Evolutionary conservation across 176 grass and related monocot species (phyloP).

Genomic region (Aechmea fasciata): DNA sequence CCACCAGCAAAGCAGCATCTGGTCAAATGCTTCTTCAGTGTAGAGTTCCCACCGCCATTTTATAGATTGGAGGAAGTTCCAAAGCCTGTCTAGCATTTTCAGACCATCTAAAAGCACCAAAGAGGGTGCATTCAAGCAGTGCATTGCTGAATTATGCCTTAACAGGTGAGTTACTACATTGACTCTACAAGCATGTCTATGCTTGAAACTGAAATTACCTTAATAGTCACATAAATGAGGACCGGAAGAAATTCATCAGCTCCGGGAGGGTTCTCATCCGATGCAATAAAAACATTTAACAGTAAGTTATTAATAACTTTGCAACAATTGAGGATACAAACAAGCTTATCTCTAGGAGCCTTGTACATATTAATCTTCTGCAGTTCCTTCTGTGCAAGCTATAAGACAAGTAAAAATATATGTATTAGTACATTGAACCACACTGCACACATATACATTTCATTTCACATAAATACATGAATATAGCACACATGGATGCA

Average conservation of each 20-base stretch:
- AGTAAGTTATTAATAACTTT: slow-evolving; percentile 94
- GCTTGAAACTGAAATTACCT: slow-evolving; percentile 35
- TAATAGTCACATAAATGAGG: slow-evolving; percentile 92
- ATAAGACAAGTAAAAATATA: slow-evolving; percentile 23
- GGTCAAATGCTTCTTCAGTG: too few relatives aligned
- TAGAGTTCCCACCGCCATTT: too few relatives aligned
- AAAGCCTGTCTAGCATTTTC: too few relatives aligned
- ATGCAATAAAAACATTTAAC: slow-evolving; percentile 72
- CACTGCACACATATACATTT: too few relatives aligned
- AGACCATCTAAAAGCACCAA: too few relatives aligned
- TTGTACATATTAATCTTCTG: slow-evolving; percentile 99
- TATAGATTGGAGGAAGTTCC: too few relatives aligned
- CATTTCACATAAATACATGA: too few relatives aligned
- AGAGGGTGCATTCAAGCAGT: too few relatives aligned
- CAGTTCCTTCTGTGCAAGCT: slow-evolving; percentile 96
- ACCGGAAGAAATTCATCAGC: slow-evolving; percentile 97
- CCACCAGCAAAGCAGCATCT: too few relatives aligned
- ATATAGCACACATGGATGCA: too few relatives aligned
- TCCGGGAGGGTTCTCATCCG: slow-evolving; percentile 61
- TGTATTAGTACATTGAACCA: neutral
- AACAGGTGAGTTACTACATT: neutral
- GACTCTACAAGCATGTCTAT: neutral
- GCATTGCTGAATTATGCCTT: too few relatives aligned
- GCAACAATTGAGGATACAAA: slow-evolving; percentile 92
- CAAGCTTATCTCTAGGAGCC: slow-evolving; percentile 93